Evolutionary conservation across 2,329 filamentous ascomycete species (phyloP).

Genomic region (Dendryphion nanum): DNA sequence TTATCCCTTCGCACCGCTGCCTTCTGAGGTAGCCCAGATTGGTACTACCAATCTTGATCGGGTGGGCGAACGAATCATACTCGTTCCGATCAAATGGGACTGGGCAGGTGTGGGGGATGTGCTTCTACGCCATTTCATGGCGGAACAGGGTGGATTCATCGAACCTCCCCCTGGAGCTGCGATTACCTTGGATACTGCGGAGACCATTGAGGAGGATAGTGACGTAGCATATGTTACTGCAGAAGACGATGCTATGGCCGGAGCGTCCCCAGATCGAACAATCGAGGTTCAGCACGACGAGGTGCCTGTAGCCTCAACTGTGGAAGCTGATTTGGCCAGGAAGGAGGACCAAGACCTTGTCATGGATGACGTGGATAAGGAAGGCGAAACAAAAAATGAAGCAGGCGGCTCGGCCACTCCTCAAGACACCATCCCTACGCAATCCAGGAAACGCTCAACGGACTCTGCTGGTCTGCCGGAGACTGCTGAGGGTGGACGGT

Average conservation of each 20-base stretch:
- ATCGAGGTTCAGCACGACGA: not conserved
- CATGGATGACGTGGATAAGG: constrained; percentile 20
- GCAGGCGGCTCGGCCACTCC: constrained; percentile 7
- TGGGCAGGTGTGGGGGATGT: constrained; percentile 52
- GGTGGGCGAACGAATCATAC: constrained; percentile 36
- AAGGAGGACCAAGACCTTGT: constrained; percentile 7
- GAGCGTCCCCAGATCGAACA: not conserved
- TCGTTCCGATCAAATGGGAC: constrained; percentile 38
- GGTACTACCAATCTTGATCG: constrained; percentile 14
- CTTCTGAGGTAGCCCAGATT: constrained; percentile 30
- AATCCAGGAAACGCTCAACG: constrained; percentile 59
- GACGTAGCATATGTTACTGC: not conserved
- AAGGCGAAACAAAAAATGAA: constrained; percentile 12
- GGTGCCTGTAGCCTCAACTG: no score
- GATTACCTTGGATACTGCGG: constrained; percentile 44
- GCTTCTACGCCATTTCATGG: constrained; percentile 45
- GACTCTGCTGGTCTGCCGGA: constrained; percentile 60
- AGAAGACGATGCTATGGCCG: not conserved
- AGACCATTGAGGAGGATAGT: constrained; percentile 18
- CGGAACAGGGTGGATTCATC: constrained; percentile 39
- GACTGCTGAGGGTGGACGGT: constrained; percentile 54
- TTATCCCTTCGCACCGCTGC: constrained; percentile 44
- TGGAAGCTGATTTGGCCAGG: not conserved
- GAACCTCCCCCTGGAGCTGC: constrained; percentile 36
- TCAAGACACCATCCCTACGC: constrained; percentile 36